A percentile compares a stretch with the other conserved stretches of the same genome.
Evolutionary conservation across 129 eudicot species (phyloP).

Genomic region (Heracleum sosnowskyi): DNA sequence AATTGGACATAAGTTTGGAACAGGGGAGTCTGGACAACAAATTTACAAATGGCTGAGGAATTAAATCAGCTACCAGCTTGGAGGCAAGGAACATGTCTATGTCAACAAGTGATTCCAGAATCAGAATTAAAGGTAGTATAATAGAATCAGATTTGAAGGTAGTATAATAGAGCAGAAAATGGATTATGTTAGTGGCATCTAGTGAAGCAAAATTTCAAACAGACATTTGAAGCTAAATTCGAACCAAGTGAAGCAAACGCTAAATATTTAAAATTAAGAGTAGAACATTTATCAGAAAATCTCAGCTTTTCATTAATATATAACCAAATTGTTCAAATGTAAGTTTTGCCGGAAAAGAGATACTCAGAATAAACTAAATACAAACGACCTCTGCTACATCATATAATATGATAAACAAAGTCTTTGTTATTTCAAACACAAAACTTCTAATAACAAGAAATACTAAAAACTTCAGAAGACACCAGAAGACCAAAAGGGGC

Average conservation of each 20-base stretch:
- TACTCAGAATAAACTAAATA: neutral
- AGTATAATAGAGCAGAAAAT: neutral
- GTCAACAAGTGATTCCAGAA: neutral
- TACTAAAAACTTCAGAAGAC: neutral
- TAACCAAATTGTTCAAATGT: neutral
- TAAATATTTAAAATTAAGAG: neutral
- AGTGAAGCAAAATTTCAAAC: too few species aligned
- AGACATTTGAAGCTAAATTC: neutral
- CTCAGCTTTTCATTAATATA: neutral
- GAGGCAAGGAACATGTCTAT: neutral
- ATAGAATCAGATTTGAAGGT: neutral
- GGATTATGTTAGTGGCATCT: neutral
- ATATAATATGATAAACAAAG: slow-evolving; percentile 3
- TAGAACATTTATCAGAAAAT: neutral
- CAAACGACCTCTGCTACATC: neutral
- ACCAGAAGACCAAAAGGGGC: neutral
- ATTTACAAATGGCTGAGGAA: neutral
- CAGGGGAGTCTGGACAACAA: neutral
- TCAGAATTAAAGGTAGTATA: neutral
- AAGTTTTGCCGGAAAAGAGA: neutral
- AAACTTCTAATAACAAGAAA: neutral
- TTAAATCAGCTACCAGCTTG: neutral
- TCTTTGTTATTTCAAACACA: slow-evolving; percentile 1
- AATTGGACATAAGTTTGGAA: neutral
- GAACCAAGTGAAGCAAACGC: neutral